A percentile compares a stretch with the other conserved stretches of the same genome.
These are phyloP conservation scores for Phytopythium helicoides DNA, from an alignment of 352 stramenopile genomes.

Conservation along the genomic window DNA sequence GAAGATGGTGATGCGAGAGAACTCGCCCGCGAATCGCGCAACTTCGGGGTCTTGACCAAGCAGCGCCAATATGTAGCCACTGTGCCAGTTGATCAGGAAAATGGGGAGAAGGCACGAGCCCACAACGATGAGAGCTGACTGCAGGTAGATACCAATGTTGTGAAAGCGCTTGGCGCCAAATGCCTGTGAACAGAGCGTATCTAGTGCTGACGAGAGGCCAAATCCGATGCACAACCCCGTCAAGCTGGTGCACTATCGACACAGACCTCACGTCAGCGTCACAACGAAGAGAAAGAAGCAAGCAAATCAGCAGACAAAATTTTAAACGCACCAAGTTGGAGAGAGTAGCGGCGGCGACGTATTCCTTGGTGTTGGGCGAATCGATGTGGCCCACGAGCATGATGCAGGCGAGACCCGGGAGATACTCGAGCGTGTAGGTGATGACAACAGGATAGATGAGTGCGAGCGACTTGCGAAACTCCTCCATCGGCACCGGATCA, in stretches of 20 bases:
- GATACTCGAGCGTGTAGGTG: slow-evolving; percentile 42
- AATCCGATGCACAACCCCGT: slow-evolving; percentile 57
- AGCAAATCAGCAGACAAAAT: neutral
- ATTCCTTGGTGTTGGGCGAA: slow-evolving; percentile 49
- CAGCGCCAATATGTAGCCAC: slow-evolving; percentile 36
- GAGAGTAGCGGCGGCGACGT: slow-evolving; percentile 50
- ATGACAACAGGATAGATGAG: slow-evolving; percentile 48
- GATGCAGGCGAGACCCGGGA: slow-evolving; percentile 42
- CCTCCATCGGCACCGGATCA: slow-evolving; percentile 7
- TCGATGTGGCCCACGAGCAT: slow-evolving; percentile 62
- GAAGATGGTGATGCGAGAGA: slow-evolving; percentile 52
- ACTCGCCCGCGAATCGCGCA: slow-evolving; percentile 46
- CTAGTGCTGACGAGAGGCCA: slow-evolving; percentile 63
- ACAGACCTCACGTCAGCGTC: too few relatives aligned
- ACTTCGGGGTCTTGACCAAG: slow-evolving; percentile 52
- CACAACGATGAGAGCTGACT: slow-evolving; percentile 57
- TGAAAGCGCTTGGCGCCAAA: slow-evolving; percentile 50
- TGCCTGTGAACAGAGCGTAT: slow-evolving; percentile 75
- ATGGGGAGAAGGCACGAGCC: slow-evolving; percentile 42
- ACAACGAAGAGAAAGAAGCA: neutral
- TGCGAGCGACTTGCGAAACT: slow-evolving; percentile 36
- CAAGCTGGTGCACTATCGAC: slow-evolving; percentile 80
- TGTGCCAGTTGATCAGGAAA: slow-evolving; percentile 65
- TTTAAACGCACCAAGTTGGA: slow-evolving; percentile 41
- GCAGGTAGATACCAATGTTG: slow-evolving; percentile 79